Evolutionary conservation across 257 asterid genomes (phyloP).

Genomic region (Solanum neorickii): DNA sequence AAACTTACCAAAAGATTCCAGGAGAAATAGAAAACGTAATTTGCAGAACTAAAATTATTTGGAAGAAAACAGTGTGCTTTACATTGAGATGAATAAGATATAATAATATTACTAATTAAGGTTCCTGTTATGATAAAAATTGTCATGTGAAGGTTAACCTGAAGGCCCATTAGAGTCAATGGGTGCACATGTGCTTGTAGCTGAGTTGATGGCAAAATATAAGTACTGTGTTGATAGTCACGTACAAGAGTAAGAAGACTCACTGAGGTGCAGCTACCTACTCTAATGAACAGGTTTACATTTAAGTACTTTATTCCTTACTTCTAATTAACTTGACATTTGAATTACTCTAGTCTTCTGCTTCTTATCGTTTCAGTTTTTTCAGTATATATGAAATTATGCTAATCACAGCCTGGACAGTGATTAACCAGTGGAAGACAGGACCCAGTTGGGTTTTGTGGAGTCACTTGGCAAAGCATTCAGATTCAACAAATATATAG

Average conservation of each 20-base stretch:
- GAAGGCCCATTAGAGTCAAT: neutral
- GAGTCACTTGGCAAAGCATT: neutral
- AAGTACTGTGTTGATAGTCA: neutral
- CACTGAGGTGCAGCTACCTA: neutral
- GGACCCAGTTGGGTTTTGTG: neutral
- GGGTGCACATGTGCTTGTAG: neutral
- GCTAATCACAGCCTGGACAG: neutral
- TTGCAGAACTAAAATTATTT: neutral
- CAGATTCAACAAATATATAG: neutral
- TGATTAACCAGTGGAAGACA: neutral
- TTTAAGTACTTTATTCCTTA: neutral
- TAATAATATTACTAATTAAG: neutral
- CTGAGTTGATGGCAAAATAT: neutral
- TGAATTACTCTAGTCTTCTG: neutral
- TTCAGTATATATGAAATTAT: neutral
- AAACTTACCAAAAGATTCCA: conserved; percentile 33
- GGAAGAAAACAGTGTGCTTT: neutral
- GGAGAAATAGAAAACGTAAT: neutral
- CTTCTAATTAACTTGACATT: neutral
- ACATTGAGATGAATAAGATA: neutral
- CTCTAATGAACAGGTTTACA: neutral
- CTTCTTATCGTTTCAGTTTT: neutral
- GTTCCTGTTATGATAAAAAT: neutral
- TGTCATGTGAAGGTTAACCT: neutral
- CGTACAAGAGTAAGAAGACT: neutral